Base-by-base conservation (phyloP, 768 basidiomycete species). In the Pholiota conissans region DNA sequence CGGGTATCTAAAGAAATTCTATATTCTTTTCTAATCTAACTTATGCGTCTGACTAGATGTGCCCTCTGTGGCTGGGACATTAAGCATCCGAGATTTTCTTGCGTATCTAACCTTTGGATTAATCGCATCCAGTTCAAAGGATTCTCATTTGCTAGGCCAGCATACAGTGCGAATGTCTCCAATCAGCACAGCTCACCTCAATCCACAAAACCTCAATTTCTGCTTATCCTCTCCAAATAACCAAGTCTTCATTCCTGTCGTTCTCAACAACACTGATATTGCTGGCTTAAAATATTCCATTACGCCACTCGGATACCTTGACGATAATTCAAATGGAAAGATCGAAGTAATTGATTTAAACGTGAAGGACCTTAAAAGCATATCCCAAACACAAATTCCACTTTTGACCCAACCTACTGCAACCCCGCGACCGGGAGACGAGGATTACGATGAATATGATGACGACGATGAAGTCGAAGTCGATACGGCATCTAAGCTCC, bases 91-190 rank as follows among this genome's bases (percentile, higher is more conserved):
- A 29, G 77, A 82, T 61, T 60, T 84, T 20, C 63, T 89, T 20
- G 71, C 78, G 8, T 72, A 79, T 26, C 65, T 84, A 14, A 78
- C 77, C 13, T 80, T 87, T 39, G 83, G 83, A 16, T 64, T 85
- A 10, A 58, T 88, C 3, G 63, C 76, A 20, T 68, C 76, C 35
- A 67, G 64, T 16, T 66, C 71, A 1, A 77, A 74, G 37, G 87
- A 90, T 60, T 69, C 75, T 3, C 86, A 91, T 67, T 74, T 92
- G 7, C 81, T 86, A 29, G 95, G 95, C 30, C 89, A 94, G 70
- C 93, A 95, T 67, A 95, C 93, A 0, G 89, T 98, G 51, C 86
- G 90, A 61, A 88, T 95, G 82, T 92, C 93, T 0, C 95, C 95
- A 9, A 93, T 93, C 64, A 93, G 94, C 69, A 97, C 95, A 2